Base-by-base conservation (phyloP, 495 filamentous ascomycete genomes). In the Hypoxylon subgilvum region DNA sequence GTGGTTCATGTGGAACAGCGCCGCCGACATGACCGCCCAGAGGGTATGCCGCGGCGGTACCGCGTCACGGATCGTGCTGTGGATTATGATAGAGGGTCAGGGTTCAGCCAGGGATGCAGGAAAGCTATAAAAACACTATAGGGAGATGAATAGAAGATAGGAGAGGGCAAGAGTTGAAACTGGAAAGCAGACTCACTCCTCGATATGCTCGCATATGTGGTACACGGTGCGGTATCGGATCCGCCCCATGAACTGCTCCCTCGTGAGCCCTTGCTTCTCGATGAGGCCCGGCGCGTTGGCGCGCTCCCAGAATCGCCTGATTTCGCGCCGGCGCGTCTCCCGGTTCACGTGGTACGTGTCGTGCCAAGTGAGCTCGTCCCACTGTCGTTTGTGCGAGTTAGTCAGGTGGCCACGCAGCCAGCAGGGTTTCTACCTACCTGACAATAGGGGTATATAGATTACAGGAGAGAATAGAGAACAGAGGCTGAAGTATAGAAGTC, bases 331-430 rank as follows among this genome's bases (percentile, higher is more conserved):
- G 7, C 62, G 62, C 13, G 13, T 6, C 1, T 22, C 16, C 12
- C 62, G 57, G 8, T 25, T 5, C 2, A 46, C 22, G 27, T 54
- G 50, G 42, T 56, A 65, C 1, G 62, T 47, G 27, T 65, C 62
- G 18, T 65, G 62, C 50, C 51, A 65, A 9, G 56, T 65, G 1
- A 65, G 55, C 36, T 61, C 51, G 27, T 65, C 51, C 56, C 51
- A 63, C 59, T 61, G 14, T 4, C 13, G 14, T 34, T 34, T n/a
- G n/a, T n/a, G n/a, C n/a, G n/a, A n/a, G n/a, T n/a, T n/a, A n/a
- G n/a, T n/a, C n/a, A n/a, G n/a, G n/a, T n/a, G n/a, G n/a, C n/a
- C n/a, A n/a, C n/a, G n/a, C n/a, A n/a, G n/a, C n/a, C n/a, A n/a
- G n/a, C n/a, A n/a, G n/a, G n/a, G n/a, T n/a, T n/a, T n/a, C n/a